Conservation (phyloP, 2,329 filamentous ascomycete species). For the Periconia macrospinosa region DNA sequence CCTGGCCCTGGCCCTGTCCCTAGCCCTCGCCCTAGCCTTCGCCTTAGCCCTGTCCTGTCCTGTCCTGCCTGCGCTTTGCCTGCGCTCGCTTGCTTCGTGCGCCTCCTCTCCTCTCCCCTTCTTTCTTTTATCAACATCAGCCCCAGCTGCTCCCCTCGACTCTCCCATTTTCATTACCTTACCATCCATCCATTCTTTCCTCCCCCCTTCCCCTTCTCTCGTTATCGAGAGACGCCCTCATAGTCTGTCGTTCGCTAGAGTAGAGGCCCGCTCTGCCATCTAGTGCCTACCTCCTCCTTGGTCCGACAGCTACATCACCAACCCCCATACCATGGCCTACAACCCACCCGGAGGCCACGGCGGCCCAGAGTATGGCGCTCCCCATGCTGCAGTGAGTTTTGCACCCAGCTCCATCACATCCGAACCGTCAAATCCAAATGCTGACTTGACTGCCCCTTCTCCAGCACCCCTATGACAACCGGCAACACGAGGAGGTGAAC, state of each 20-base stretch:
- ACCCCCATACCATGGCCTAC: constrained; percentile 38
- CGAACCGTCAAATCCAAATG: no score
- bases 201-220: constrained; percentile 1
- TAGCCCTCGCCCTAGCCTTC: no score
- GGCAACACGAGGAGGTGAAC: constrained; percentile 52
- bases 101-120: no score
- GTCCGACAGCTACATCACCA: constrained; percentile 11
- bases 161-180: no score
- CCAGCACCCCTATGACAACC: constrained; percentile 38
- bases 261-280: constrained; percentile 10
- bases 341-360: constrained; percentile 29
- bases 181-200: constrained; percentile 1
- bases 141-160: constrained; percentile 10
- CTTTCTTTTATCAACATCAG: constrained; percentile 18
- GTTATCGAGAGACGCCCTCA: constrained; percentile 25
- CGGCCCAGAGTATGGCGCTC: constrained; percentile 38
- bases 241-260: constrained; percentile 40
- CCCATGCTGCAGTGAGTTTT: constrained; percentile 36
- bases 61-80: no score
- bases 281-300: constrained; percentile 1
- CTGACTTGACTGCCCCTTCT: not conserved
- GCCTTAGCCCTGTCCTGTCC: no score
- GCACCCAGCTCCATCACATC: constrained; percentile 8
- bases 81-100: no score
- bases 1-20: no score